phyloP scores from a whole-genome alignment of 192 early-diverging fungal genomes.

The Rhizoclosmatium sp. region DNA sequence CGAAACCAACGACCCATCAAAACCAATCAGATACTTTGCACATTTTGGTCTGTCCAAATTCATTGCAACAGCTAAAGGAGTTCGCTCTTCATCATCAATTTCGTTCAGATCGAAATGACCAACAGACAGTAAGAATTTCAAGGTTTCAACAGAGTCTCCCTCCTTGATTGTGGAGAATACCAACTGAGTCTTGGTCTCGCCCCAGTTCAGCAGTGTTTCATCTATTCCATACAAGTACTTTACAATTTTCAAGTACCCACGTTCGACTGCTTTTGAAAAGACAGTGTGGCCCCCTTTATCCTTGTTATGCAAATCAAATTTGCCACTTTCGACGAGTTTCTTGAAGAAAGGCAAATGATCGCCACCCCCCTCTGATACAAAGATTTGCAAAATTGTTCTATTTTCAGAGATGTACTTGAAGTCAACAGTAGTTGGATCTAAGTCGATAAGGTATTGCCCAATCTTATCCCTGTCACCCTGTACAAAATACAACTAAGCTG shows the following conservation, averaged over 20 bases:
- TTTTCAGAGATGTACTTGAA: neutral
- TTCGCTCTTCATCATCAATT: neutral
- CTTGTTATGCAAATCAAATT: neutral
- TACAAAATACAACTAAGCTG: too few relatives aligned
- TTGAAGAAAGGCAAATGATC: too few relatives aligned
- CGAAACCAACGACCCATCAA: neutral
- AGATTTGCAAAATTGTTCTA: neutral
- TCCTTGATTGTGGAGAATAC: too few relatives aligned
- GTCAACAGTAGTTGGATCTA: neutral
- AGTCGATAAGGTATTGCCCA: neutral
- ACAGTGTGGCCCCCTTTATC: neutral
- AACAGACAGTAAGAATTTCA: constrained; percentile 1
- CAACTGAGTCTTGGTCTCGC: too few relatives aligned
- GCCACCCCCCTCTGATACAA: too few relatives aligned
- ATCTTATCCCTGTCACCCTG: too few relatives aligned
- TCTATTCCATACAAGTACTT: too few relatives aligned
- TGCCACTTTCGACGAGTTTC: neutral
- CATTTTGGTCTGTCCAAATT: neutral
- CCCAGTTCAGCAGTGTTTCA: too few relatives aligned
- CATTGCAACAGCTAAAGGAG: neutral
- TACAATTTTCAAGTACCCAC: neutral
- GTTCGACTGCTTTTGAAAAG: neutral
- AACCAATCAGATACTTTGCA: neutral
- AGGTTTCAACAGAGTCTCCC: neutral
- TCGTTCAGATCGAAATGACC: neutral